These are phyloP conservation scores for Chalciporus chontae DNA, from an alignment of 768 basidiomycete genomes.

Conservation along the genomic window DNA sequence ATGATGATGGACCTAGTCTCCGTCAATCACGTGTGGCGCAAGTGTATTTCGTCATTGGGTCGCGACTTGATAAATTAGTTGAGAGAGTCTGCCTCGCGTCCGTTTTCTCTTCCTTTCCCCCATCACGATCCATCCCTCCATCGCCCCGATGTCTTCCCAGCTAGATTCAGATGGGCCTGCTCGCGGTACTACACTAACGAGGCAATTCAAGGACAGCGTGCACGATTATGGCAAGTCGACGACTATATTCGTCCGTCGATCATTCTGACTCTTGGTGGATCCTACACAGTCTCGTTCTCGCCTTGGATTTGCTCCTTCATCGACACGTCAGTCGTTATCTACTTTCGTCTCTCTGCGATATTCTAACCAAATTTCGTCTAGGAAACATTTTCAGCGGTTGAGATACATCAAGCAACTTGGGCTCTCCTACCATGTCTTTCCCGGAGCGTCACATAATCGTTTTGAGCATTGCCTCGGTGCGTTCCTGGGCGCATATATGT, in stretches of 20 bases:
- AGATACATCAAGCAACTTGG: slow-evolving; percentile 80
- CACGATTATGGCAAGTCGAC: slow-evolving; percentile 38
- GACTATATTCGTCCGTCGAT: background rate
- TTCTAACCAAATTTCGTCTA: slow-evolving; percentile 21
- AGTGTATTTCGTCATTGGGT: background rate
- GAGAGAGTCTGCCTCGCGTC: background rate
- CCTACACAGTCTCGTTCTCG: slow-evolving; percentile 25
- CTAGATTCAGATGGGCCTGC: background rate
- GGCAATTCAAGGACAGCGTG: slow-evolving; percentile 38
- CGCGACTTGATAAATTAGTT: background rate
- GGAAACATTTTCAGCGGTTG: slow-evolving; percentile 74
- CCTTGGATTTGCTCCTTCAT: slow-evolving; percentile 48
- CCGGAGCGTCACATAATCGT: slow-evolving; percentile 73
- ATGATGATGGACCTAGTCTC: too few species aligned
- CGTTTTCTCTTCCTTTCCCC: background rate
- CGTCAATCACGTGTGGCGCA: background rate
- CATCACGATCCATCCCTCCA: background rate
- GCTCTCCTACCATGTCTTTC: slow-evolving; percentile 71
- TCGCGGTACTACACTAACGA: slow-evolving; percentile 5
- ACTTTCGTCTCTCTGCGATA: background rate
- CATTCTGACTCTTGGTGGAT: background rate
- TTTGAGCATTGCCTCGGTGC: slow-evolving; percentile 83
- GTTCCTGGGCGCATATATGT: background rate
- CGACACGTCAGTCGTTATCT: slow-evolving; percentile 53
- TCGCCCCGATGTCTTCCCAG: background rate